These are phyloP conservation scores for Eucalyptus marginata DNA, from an alignment of 345 rosid species.

Conservation along the genomic window DNA sequence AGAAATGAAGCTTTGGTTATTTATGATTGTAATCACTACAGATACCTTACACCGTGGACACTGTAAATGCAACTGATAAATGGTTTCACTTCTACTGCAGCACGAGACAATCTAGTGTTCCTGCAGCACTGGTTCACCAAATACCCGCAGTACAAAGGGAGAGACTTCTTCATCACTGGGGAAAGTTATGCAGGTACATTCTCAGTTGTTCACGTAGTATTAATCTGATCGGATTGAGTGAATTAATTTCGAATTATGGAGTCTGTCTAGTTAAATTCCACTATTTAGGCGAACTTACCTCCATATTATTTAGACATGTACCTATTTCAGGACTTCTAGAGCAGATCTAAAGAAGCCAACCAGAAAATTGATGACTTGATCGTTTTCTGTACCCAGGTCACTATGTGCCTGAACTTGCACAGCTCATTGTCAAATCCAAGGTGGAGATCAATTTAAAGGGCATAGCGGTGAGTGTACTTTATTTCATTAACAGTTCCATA, in stretches of 20 bases:
- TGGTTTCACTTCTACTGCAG: neutral
- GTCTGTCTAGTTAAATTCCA: neutral
- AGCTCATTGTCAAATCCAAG: slow-evolving; percentile 8
- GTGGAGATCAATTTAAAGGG: slow-evolving; percentile 16
- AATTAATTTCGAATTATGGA: neutral
- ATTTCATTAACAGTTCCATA: neutral
- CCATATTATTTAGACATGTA: neutral
- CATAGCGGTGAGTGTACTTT: slow-evolving; percentile 16
- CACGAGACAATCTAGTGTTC: slow-evolving; percentile 17
- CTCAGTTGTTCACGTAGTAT: neutral
- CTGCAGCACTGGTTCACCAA: slow-evolving; percentile 7
- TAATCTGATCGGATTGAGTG: neutral
- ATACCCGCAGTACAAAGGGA: slow-evolving; percentile 17
- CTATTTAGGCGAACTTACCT: neutral
- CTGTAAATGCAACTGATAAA: neutral
- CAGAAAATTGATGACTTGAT: neutral
- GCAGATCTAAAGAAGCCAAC: neutral
- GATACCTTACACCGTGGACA: neutral
- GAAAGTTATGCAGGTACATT: slow-evolving; percentile 25
- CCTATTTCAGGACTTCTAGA: neutral
- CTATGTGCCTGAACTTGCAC: slow-evolving; percentile 39
- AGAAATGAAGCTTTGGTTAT: neutral
- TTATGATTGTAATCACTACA: neutral
- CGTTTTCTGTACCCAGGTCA: slow-evolving; percentile 10
- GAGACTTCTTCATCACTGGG: slow-evolving; percentile 18